Evolutionary conservation across 495 filamentous ascomycete genomes (phyloP).

Genomic region (Xylaria castorea): DNA sequence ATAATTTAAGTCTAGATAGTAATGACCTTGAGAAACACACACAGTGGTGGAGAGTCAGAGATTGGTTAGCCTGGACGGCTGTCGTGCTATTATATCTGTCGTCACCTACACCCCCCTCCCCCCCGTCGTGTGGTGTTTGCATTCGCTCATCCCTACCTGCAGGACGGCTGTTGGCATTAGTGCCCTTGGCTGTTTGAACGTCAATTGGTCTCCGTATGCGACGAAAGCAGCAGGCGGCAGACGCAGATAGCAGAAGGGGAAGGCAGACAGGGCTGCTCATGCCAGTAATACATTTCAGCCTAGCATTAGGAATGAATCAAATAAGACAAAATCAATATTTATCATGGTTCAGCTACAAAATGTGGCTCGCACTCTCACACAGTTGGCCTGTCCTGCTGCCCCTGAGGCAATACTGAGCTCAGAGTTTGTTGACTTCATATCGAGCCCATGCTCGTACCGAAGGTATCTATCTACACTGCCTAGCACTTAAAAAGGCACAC

Average conservation of each 20-base stretch:
- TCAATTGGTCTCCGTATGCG: constrained; percentile 36
- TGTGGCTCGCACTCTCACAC: neutral
- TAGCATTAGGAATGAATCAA: neutral
- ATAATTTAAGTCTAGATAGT: neutral
- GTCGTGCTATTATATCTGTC: constrained; percentile 24
- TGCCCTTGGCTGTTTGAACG: constrained; percentile 52
- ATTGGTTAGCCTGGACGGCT: constrained; percentile 21
- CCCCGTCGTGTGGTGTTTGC: constrained; percentile 35
- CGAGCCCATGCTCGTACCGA: neutral
- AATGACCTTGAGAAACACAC: neutral
- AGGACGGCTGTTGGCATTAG: constrained; percentile 51
- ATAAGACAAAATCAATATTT: neutral
- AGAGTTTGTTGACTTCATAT: neutral
- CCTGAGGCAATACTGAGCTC: too few species aligned
- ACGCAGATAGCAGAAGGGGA: neutral
- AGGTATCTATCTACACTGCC: too few species aligned
- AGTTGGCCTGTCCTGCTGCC: neutral
- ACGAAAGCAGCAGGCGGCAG: neutral
- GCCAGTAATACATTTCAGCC: neutral
- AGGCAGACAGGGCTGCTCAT: neutral
- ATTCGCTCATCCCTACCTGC: constrained; percentile 35
- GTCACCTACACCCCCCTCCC: constrained; percentile 26
- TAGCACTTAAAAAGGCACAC: neutral
- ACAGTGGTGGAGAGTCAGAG: neutral
- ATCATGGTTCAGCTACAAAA: neutral